phyloP scores from a whole-genome alignment of 1,139 yeast species.

The Debaryomyces coudertii region DNA sequence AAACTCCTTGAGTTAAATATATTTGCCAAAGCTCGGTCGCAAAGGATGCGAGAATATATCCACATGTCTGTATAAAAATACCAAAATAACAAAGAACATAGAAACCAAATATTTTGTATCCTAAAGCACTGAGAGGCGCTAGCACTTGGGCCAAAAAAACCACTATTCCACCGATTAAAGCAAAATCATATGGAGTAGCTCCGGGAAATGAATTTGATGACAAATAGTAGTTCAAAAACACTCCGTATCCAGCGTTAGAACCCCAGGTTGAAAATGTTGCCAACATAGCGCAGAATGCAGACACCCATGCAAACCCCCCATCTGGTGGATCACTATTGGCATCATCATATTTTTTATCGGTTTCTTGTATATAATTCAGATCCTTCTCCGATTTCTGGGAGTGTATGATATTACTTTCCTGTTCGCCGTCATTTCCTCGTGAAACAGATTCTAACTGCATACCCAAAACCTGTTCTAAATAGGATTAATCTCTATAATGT shows the following conservation, averaged over 20 bases:
- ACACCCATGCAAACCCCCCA: slow-evolving; percentile 73
- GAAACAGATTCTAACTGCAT: too few relatives aligned
- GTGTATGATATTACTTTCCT: too few relatives aligned
- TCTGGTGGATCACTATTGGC: too few relatives aligned
- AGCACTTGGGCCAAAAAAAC: slow-evolving; percentile 59
- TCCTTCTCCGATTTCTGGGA: too few relatives aligned
- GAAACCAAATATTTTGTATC: slow-evolving; percentile 38
- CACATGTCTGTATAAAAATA: slow-evolving; percentile 52
- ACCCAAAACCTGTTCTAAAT: too few relatives aligned
- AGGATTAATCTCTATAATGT: too few relatives aligned
- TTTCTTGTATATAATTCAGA: too few relatives aligned
- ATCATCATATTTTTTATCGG: too few relatives aligned
- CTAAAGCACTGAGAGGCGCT: slow-evolving; percentile 53
- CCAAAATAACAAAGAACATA: slow-evolving; percentile 49
- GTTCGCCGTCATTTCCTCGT: too few relatives aligned
- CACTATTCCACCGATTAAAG: slow-evolving; percentile 71
- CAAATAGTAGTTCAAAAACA: slow-evolving; percentile 61
- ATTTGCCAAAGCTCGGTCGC: slow-evolving; percentile 64
- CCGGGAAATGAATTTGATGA: slow-evolving; percentile 51
- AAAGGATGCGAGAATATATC: slow-evolving; percentile 66
- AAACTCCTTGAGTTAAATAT: slow-evolving; percentile 67
- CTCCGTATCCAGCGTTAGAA: slow-evolving; percentile 68
- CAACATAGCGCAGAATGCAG: slow-evolving; percentile 56
- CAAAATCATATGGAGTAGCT: slow-evolving; percentile 63
- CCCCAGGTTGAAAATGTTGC: slow-evolving; percentile 69